Evolutionary conservation across 1,284 basidiomycete species (phyloP).

Genomic region (Rhizopogon parksii): DNA sequence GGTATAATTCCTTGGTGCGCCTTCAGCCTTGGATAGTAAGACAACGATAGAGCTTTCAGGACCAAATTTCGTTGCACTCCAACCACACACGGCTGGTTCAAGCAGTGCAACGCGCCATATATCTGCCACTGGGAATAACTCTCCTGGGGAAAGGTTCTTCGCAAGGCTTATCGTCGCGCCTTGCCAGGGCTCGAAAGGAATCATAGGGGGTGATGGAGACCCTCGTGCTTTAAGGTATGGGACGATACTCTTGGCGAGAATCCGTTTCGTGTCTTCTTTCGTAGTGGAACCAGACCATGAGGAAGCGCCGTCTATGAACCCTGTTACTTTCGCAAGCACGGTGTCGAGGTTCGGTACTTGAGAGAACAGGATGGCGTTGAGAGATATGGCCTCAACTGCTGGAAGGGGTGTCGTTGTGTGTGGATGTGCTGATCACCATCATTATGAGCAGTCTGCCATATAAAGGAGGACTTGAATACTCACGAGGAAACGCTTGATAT

Average conservation of each 20-base stretch:
- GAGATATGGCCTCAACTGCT: slow-evolving; percentile 56
- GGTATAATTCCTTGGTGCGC: slow-evolving; percentile 45
- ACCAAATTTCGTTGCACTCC: slow-evolving; percentile 35
- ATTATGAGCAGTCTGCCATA: slow-evolving; percentile 5
- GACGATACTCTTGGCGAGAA: slow-evolving; percentile 42
- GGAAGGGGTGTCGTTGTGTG: slow-evolving; percentile 62
- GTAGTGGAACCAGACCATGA: slow-evolving; percentile 29
- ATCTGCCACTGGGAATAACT: slow-evolving; percentile 78
- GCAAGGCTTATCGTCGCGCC: slow-evolving; percentile 40
- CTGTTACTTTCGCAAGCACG: slow-evolving; percentile 55
- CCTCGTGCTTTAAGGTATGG: slow-evolving; percentile 65
- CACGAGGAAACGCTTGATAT: slow-evolving; percentile 72
- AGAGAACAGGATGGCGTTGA: slow-evolving; percentile 70
- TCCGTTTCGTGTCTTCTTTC: slow-evolving; percentile 41
- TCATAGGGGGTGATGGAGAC: slow-evolving; percentile 11
- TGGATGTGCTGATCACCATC: slow-evolving; percentile 55
- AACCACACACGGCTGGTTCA: slow-evolving; percentile 49
- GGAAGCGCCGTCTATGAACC: slow-evolving; percentile 49
- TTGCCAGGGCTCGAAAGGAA: slow-evolving; percentile 22
- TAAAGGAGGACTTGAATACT: slow-evolving; percentile 23
- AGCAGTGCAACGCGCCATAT: slow-evolving; percentile 77
- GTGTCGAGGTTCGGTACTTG: slow-evolving; percentile 66
- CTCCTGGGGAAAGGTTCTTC: slow-evolving; percentile 42
- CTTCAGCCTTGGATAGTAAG: slow-evolving; percentile 41
- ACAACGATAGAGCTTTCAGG: slow-evolving; percentile 33